These are phyloP conservation scores for Botrytis byssoidea DNA, from an alignment of 2,329 filamentous ascomycete species.

Conservation along the genomic window DNA sequence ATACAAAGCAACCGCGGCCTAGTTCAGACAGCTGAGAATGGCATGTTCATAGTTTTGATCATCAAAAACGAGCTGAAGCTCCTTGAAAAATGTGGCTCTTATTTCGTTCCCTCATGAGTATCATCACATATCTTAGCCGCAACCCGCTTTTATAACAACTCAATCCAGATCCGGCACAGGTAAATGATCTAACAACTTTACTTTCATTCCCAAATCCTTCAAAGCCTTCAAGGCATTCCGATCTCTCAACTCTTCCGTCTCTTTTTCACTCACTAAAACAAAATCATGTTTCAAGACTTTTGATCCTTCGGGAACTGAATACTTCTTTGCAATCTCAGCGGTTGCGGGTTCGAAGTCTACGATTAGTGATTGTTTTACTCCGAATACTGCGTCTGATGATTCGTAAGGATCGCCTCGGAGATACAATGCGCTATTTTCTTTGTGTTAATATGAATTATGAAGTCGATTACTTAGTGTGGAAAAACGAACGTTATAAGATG, in stretches of 20 bases:
- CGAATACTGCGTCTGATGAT: conserved; percentile 80
- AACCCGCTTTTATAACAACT: not conserved
- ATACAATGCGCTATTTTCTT: conserved; percentile 62
- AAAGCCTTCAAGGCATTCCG: conserved; percentile 65
- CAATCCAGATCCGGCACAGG: conserved; percentile 66
- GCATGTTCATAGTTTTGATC: not conserved
- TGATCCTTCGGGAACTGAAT: conserved; percentile 62
- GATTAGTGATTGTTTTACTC: conserved; percentile 77
- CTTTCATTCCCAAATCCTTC: conserved; percentile 46
- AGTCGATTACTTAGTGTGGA: not conserved
- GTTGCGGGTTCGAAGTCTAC: conserved; percentile 58
- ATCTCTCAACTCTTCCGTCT: conserved; percentile 65
- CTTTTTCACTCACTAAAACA: conserved; percentile 68
- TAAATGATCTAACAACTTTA: conserved; percentile 73
- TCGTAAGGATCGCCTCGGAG: conserved; percentile 76
- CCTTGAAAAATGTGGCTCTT: not conserved
- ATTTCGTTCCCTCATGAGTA: not conserved
- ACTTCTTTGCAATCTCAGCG: conserved; percentile 55
- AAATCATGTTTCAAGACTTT: conserved; percentile 71
- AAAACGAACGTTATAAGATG: conserved; percentile 73
- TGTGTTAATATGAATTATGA: not conserved
- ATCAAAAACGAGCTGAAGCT: not conserved
- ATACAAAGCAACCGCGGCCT: too few species aligned
- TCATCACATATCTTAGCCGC: not conserved
- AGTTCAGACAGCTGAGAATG: not conserved